Evolutionary conservation across 495 filamentous ascomycete species (phyloP).

Genomic region (Aspergillus baeticus): DNA sequence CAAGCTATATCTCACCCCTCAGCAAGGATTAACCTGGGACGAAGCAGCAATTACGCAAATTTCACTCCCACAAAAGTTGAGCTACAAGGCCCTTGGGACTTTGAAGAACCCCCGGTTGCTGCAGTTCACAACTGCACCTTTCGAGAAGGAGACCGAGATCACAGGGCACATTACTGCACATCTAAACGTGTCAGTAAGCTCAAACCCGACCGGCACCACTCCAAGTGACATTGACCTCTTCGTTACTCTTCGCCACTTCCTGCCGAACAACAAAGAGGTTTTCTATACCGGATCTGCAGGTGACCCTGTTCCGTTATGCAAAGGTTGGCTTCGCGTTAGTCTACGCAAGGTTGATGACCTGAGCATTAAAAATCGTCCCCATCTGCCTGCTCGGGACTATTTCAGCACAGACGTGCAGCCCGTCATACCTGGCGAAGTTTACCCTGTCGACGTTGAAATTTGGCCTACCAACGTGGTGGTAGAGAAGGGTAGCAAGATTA

Average conservation of each 20-base stretch:
- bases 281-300: constrained; percentile 62
- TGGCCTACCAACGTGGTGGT: constrained; percentile 70
- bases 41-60: background rate
- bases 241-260: constrained; percentile 59
- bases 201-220: constrained; percentile 25
- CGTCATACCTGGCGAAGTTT: constrained; percentile 55
- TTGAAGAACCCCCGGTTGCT: constrained; percentile 44
- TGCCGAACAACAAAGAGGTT: constrained; percentile 53
- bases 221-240: constrained; percentile 64
- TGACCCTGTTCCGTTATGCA: constrained; percentile 41
- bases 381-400: constrained; percentile 61
- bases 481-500: constrained; percentile 42
- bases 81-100: constrained; percentile 55
- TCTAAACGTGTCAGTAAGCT: constrained; percentile 56
- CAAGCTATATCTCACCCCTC: constrained; percentile 51
- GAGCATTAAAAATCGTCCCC: constrained; percentile 48
- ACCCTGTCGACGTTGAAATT: constrained; percentile 63
- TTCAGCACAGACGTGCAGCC: constrained; percentile 52
- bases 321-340: constrained; percentile 50
- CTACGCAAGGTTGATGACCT: constrained; percentile 51
- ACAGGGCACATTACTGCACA: constrained; percentile 65
- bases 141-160: constrained; percentile 59
- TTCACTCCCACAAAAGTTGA: constrained; percentile 32
- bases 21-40: constrained; percentile 29
- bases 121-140: constrained; percentile 53